Conservation (phyloP, 148 eudicot genomes). For the Diospyros lotus region DNA sequence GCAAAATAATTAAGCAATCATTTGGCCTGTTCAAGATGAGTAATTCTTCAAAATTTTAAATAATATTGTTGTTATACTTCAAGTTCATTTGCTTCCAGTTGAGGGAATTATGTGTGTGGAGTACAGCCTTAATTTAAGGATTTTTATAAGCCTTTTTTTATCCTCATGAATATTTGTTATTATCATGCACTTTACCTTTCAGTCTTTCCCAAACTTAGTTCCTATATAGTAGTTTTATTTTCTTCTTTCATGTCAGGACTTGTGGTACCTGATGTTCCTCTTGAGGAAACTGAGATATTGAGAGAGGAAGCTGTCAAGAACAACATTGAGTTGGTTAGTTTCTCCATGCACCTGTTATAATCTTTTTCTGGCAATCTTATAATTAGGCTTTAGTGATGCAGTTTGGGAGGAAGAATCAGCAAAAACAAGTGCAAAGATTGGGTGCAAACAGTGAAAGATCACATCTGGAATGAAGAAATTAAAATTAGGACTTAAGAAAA, state of each 20-base stretch:
- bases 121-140: neutral
- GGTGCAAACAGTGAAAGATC: too few relatives aligned
- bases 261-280: slow-evolving; percentile 93
- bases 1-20: too few relatives aligned
- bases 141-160: slow-evolving; percentile 5
- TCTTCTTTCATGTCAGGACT: slow-evolving; percentile 52
- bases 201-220: neutral
- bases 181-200: neutral
- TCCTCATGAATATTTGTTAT: neutral
- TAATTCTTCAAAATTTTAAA: neutral
- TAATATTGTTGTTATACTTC: neutral
- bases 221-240: neutral
- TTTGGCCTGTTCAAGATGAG: too few relatives aligned
- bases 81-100: neutral
- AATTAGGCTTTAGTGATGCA: too few relatives aligned
- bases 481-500: too few relatives aligned
- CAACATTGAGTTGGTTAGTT: slow-evolving; percentile 77
- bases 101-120: neutral
- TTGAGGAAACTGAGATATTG: slow-evolving; percentile 81
- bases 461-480: too few relatives aligned
- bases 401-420: too few relatives aligned
- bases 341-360: slow-evolving; percentile 1
- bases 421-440: too few relatives aligned
- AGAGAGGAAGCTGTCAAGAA: slow-evolving; percentile 70
- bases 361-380: neutral